Conservation (phyloP, 495 filamentous ascomycete species). For the Penicillium macrosclerotiorum region DNA sequence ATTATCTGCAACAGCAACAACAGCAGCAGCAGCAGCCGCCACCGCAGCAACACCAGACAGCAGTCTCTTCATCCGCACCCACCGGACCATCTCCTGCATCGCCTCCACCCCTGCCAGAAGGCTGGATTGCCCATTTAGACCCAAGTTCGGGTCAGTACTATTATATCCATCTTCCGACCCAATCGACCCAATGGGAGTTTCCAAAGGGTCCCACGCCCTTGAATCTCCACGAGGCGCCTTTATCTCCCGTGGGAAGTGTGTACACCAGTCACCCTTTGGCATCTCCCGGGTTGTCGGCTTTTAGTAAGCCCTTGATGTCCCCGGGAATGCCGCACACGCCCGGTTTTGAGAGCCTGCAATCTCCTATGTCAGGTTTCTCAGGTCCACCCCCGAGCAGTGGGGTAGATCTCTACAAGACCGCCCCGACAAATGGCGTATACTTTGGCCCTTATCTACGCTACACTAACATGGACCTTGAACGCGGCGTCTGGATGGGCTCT, state of each 20-base stretch:
- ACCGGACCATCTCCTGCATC: conserved; percentile 66
- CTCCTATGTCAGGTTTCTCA: conserved; percentile 70
- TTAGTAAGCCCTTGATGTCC: conserved; percentile 74
- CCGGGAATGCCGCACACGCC: conserved; percentile 73
- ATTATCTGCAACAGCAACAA: conserved; percentile 25
- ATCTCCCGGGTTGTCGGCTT: conserved; percentile 66
- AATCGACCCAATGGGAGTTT: conserved; percentile 98
- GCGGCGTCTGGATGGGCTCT: conserved; percentile 83
- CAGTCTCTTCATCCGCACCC: conserved; percentile 46
- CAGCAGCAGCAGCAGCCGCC: background rate
- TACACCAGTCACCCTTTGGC: conserved; percentile 71
- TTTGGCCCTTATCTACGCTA: conserved; percentile 96
- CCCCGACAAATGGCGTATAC: conserved; percentile 95
- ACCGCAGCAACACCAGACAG: background rate
- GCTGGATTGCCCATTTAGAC: conserved; percentile 97
- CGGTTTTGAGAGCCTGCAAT: conserved; percentile 71
- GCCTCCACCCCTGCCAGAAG: conserved; percentile 90
- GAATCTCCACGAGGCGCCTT: conserved; percentile 69
- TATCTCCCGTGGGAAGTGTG: conserved; percentile 77
- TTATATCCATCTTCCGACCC: conserved; percentile 94
- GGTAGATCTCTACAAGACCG: conserved; percentile 88
- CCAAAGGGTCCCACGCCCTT: conserved; percentile 87
- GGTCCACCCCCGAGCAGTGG: conserved; percentile 84
- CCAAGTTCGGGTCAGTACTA: conserved; percentile 96
- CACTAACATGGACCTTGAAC: conserved; percentile 94